Base-by-base conservation (phyloP, 2,329 filamentous ascomycete genomes). In the Alternaria brassicae region DNA sequence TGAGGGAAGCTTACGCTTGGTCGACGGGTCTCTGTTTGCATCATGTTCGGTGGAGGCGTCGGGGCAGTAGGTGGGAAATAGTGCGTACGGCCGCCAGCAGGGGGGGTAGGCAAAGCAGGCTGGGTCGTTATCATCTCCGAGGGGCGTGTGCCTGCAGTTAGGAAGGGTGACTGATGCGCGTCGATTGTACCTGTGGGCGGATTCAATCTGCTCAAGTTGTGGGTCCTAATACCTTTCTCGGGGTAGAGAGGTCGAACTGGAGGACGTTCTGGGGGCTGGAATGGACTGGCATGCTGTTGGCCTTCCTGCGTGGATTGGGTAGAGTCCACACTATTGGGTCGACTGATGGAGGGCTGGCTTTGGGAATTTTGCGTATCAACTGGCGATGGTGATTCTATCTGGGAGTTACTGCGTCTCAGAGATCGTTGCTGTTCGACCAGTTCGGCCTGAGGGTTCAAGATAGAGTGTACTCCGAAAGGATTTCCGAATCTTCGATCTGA, bases 201-300 rank as follows among this genome's bases (percentile, higher is more conserved):
- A 45, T 79, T 78, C 34, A 83, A 67, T 54, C 77, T 44, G 30
- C 81, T 81, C 12, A 85, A 69, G 66, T 84, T 87, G 17, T 82
- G 78, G 25, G 83, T 80, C 61, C 86, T 83, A 53, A 79, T 78
- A 39, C 82, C 88, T 63, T 83, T 81, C 1, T 87, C 85, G 10
- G 84, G 87, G 60, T 88, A 70, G n/a, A 86, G 82, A 32, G 83
- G 82, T 63, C 86, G 79, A 54, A 77, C 47, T 42, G 69, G 61
- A 36, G 69, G 70, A 27, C 66, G 67, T 37, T 67, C 65, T 28
- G 70, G 70, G 4, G 67, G 70, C 39, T 65, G 72, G 56, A 70
- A 76, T 17, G 55, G 68, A 55, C 69, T 69, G 15, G 54, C 62
- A n/a, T 65, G 57, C 10, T 63, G 58, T 12, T 62, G 61, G 1